A percentile compares a stretch with the other conserved stretches of the same genome.
These are phyloP conservation scores for Nidula niveotomentosa DNA, from an alignment of 1,284 basidiomycete genomes.

Conservation along the genomic window DNA sequence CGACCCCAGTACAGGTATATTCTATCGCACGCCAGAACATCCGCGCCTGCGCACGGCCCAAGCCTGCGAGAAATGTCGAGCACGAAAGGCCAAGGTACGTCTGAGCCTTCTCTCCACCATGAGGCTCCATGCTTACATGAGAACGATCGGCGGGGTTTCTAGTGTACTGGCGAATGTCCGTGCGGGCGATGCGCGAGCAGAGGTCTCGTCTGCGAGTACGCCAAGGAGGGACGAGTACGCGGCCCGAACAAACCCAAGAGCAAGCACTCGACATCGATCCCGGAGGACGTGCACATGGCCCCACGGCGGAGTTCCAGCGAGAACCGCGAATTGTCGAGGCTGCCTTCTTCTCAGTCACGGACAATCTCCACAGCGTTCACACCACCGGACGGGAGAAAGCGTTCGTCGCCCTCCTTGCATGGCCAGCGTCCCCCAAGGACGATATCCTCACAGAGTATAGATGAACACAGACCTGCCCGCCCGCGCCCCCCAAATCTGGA, in stretches of 20 bases:
- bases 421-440: neutral
- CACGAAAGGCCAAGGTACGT: constrained; percentile 62
- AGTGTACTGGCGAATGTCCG: constrained; percentile 63
- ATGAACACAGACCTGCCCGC: constrained; percentile 17
- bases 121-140: too few relatives aligned
- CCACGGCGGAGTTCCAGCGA: too few relatives aligned
- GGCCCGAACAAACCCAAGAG: constrained; percentile 56
- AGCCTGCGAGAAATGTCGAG: constrained; percentile 63
- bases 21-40: constrained; percentile 58
- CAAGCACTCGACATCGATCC: constrained; percentile 9
- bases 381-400: neutral
- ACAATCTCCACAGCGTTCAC: too few relatives aligned
- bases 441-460: constrained; percentile 14
- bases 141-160: neutral
- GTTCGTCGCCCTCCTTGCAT: neutral
- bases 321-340: too few relatives aligned
- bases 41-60: constrained; percentile 59
- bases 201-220: constrained; percentile 54
- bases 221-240: constrained; percentile 59
- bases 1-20: constrained; percentile 57
- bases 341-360: too few relatives aligned
- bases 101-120: neutral
- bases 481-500: constrained; percentile 24
- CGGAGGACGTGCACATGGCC: too few relatives aligned
- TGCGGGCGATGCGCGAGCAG: constrained; percentile 53